Conservation (phyloP, 768 basidiomycete species). For the Leccinum imitatum region DNA sequence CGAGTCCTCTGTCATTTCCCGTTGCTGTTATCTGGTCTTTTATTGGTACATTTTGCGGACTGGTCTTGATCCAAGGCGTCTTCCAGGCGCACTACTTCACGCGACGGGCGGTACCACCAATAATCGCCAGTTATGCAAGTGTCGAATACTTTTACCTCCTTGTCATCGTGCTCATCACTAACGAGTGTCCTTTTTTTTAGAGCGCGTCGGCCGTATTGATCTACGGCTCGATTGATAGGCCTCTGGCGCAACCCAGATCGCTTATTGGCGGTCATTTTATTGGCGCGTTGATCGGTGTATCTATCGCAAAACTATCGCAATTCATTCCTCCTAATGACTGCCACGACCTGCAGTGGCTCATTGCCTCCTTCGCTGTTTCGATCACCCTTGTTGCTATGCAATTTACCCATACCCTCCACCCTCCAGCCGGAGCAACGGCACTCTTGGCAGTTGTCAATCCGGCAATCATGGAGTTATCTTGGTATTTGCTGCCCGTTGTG, state of each 20-base stretch:
- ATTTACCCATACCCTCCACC: constrained; percentile 51
- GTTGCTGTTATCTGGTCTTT: constrained; percentile 43
- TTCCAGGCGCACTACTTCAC: constrained; percentile 52
- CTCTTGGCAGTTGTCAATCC: constrained; percentile 47
- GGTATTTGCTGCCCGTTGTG: constrained; percentile 55
- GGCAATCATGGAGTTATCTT: constrained; percentile 42
- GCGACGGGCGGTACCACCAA: constrained; percentile 34
- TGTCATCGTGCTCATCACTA: background rate
- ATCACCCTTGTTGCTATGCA: constrained; percentile 49
- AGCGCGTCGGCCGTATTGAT: constrained; percentile 56
- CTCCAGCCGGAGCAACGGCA: constrained; percentile 58
- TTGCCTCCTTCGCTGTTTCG: constrained; percentile 39
- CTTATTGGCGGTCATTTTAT: constrained; percentile 45
- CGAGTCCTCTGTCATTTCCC: constrained; percentile 7
- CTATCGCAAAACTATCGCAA: constrained; percentile 51
- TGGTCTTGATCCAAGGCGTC: constrained; percentile 48
- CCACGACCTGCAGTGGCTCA: constrained; percentile 45
- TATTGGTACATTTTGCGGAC: constrained; percentile 49
- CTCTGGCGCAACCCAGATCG: constrained; percentile 53
- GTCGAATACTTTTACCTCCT: background rate
- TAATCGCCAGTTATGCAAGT: constrained; percentile 25
- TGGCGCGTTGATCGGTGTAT: constrained; percentile 46
- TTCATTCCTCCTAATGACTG: constrained; percentile 45
- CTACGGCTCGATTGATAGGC: constrained; percentile 52
- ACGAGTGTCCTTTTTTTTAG: constrained; percentile 30